phyloP scores from a whole-genome alignment of 768 basidiomycete genomes.

The Phaeotremella skinneri region DNA sequence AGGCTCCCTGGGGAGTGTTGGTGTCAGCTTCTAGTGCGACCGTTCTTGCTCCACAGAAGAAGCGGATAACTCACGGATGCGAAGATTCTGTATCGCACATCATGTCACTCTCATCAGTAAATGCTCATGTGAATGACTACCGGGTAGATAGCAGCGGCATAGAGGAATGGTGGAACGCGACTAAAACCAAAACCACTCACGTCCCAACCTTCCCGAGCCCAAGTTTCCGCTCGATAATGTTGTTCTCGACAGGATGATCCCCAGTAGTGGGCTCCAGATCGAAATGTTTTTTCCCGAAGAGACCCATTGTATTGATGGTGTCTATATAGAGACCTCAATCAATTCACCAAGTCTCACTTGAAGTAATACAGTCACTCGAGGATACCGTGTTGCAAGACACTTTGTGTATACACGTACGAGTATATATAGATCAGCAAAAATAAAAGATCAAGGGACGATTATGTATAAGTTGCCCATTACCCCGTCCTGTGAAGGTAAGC shows the following conservation, averaged over 20 bases:
- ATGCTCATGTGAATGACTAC: too few species aligned
- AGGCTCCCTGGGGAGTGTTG: conserved; percentile 28
- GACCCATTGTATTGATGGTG: background rate
- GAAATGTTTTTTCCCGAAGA: conserved; percentile 16
- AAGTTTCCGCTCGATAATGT: conserved; percentile 34
- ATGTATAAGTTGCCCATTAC: too few species aligned
- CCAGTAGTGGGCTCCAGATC: conserved; percentile 37
- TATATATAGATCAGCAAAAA: too few species aligned
- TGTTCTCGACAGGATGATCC: conserved; percentile 25
- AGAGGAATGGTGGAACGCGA: background rate
- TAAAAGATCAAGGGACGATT: too few species aligned
- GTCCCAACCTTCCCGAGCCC: conserved; percentile 37
- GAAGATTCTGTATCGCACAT: conserved; percentile 25
- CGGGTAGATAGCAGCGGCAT: too few species aligned
- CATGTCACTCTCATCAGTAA: background rate
- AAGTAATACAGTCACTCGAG: too few species aligned
- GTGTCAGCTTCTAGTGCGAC: background rate
- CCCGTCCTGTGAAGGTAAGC: too few species aligned
- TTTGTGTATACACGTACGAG: too few species aligned
- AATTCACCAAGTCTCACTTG: too few species aligned
- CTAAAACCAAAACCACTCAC: conserved; percentile 20
- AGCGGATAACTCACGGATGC: conserved; percentile 26
- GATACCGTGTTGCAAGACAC: too few species aligned
- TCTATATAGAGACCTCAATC: background rate
- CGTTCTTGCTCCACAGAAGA: too few species aligned